Conservation (phyloP, 495 filamentous ascomycete genomes). For the Apiosordaria backusii region DNA sequence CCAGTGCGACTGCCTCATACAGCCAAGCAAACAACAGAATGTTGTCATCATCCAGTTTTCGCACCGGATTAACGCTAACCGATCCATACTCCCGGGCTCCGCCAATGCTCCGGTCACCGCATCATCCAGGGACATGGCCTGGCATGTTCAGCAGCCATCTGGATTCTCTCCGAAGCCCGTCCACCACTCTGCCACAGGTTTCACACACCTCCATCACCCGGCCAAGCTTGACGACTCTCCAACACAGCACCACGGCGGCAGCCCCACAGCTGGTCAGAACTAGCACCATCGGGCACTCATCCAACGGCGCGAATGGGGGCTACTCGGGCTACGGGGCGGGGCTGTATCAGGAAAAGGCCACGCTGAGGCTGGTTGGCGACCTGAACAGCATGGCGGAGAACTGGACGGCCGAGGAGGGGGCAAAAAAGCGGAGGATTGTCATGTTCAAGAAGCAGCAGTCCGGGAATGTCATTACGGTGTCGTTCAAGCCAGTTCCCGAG, state of each 20-base stretch:
- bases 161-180: slow-evolving; percentile 40
- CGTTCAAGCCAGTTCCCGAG: slow-evolving; percentile 65
- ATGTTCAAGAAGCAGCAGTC: slow-evolving; percentile 77
- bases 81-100: slow-evolving; percentile 46
- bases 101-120: slow-evolving; percentile 47
- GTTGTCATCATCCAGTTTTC: slow-evolving; percentile 37
- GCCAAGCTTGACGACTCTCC: slow-evolving; percentile 31
- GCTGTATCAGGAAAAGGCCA: slow-evolving; percentile 79
- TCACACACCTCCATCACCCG: slow-evolving; percentile 36
- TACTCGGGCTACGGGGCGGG: slow-evolving; percentile 32
- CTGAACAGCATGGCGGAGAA: slow-evolving; percentile 70
- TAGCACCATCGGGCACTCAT: neutral
- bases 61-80: slow-evolving; percentile 38
- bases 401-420: slow-evolving; percentile 78
- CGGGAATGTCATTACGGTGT: slow-evolving; percentile 66
- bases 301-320: slow-evolving; percentile 12
- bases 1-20: slow-evolving; percentile 33
- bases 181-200: slow-evolving; percentile 17
- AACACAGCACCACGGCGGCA: neutral
- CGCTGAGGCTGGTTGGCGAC: slow-evolving; percentile 80
- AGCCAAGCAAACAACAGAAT: slow-evolving; percentile 44
- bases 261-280: neutral
- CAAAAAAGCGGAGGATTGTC: slow-evolving; percentile 74
- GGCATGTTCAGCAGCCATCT: slow-evolving; percentile 47
- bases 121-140: slow-evolving; percentile 25